phyloP scores from a whole-genome alignment of 257 asterid genomes.

The Mentha longifolia region DNA sequence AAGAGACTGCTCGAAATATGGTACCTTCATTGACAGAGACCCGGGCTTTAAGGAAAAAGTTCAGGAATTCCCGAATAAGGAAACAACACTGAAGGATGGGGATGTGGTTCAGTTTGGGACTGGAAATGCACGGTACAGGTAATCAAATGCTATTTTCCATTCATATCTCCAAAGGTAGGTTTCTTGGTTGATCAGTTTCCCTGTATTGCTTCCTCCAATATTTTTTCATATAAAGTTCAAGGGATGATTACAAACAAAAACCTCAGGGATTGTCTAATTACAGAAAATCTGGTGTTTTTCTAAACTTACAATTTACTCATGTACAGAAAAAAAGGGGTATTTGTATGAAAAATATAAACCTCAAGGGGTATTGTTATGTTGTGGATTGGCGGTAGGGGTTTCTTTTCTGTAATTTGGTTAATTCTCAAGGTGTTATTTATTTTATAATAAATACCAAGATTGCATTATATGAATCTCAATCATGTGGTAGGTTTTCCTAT shows the following conservation, averaged over 20 bases:
- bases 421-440: not conserved
- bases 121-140: constrained; percentile 90
- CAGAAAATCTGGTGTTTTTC: not conserved
- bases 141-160: constrained; percentile 29
- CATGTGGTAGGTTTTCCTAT: constrained; percentile 68
- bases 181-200: constrained; percentile 25
- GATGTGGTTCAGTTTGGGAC: constrained; percentile 89
- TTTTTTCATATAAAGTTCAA: constrained; percentile 9
- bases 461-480: constrained; percentile 26
- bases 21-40: constrained; percentile 66
- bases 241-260: not conserved
- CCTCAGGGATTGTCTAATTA: not conserved
- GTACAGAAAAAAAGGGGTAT: not conserved
- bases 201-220: constrained; percentile 14
- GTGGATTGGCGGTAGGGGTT: not conserved
- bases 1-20: constrained; percentile 91
- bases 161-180: constrained; percentile 8
- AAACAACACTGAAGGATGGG: constrained; percentile 67
- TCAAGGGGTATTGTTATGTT: not conserved
- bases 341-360: not conserved
- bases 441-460: not conserved
- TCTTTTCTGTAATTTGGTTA: not conserved
- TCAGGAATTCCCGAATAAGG: constrained; percentile 77
- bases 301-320: not conserved
- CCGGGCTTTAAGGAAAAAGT: constrained; percentile 64